Base-by-base conservation (phyloP, 768 basidiomycete genomes). In the Psilocybe azurescens region DNA sequence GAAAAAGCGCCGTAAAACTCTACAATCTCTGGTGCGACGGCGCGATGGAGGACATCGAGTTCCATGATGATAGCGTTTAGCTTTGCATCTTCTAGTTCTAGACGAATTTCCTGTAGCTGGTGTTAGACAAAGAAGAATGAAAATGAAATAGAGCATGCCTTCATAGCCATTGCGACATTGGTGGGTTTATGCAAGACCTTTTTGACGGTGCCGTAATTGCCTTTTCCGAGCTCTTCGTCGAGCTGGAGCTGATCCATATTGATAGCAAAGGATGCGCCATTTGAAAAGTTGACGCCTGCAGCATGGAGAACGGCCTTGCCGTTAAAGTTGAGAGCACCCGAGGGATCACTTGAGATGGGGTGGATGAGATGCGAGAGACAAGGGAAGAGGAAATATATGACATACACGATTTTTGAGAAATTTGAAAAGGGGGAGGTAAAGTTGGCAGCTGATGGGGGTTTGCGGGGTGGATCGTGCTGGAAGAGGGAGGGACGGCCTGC, bases 1-100 rank as follows among this genome's bases (percentile, higher is more conserved):
- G 77, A 97, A 98, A 81, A 99, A 3, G 97, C 97, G 48, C 97
- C 97, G 73, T 97, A 99, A 69, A 99, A 99, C 63, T 99, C 97
- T 70, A 99, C 94, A 66, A 99, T 99, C 71, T 93, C 89, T 2
- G 91, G 92, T 8, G 91, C 89, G 48, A 90, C 84, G 3, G 96
- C 96, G 18, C 95, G 93, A 75, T 99, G 97, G 6, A 99, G 87
- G 66, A 99, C 91, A 72, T 99, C 97, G 57, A 99, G 91, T 72
- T 99, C 97, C 91, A 98, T 99, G 69, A 99, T 89, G 81, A 99
- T 99, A 13, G 91, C 94, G 69, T 94, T 94, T 44, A 99, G 85
- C 70, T 95, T 94, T 52, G 93, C 88, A 58, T 95, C 88, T 69
- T 99, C 97, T 13, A 99, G 85, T 73, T 99, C 95, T 14, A 99